phyloP scores from a whole-genome alignment of 2,329 filamentous ascomycete species.

The Plectosphaerella plurivora region DNA sequence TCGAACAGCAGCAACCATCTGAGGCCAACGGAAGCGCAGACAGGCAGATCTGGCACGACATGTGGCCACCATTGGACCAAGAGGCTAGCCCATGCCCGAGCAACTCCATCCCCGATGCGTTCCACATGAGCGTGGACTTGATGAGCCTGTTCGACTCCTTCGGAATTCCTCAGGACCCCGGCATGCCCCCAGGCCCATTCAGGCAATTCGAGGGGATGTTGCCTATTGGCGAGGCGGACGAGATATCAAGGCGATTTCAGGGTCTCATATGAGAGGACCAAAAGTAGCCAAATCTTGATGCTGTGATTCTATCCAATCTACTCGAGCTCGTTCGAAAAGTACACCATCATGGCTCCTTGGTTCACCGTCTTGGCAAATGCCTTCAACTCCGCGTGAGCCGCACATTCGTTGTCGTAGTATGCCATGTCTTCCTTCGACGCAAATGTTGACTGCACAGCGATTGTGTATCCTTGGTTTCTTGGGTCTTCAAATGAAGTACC shows the following conservation, averaged over 20 bases:
- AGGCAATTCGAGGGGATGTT: conserved; percentile 5
- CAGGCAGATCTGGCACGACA: neutral
- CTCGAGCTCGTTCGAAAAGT: conserved; percentile 27
- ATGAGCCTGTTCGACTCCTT: conserved; percentile 29
- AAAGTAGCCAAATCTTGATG: neutral
- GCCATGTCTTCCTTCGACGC: conserved; percentile 53
- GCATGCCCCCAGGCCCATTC: conserved; percentile 3
- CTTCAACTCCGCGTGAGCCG: conserved; percentile 24
- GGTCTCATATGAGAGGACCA: conserved; percentile 17
- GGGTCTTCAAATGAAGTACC: conserved; percentile 45
- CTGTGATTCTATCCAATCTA: neutral
- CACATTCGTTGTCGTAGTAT: conserved; percentile 51
- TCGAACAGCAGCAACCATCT: neutral
- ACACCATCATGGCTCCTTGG: conserved; percentile 46
- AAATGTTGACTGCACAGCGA: conserved; percentile 53
- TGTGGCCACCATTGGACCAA: neutral
- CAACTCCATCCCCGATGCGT: conserved; percentile 23
- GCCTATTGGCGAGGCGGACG: conserved; percentile 14
- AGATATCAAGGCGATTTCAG: conserved; percentile 26
- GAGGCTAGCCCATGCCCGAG: neutral
- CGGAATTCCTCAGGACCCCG: conserved; percentile 13
- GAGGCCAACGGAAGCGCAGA: neutral
- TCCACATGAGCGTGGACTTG: conserved; percentile 28
- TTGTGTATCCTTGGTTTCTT: conserved; percentile 53
- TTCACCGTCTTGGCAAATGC: conserved; percentile 23